A percentile compares a stretch with the other conserved stretches of the same genome.
Evolutionary conservation across 495 filamentous ascomycete genomes (phyloP).

Genomic region (Neurospora cerealis): DNA sequence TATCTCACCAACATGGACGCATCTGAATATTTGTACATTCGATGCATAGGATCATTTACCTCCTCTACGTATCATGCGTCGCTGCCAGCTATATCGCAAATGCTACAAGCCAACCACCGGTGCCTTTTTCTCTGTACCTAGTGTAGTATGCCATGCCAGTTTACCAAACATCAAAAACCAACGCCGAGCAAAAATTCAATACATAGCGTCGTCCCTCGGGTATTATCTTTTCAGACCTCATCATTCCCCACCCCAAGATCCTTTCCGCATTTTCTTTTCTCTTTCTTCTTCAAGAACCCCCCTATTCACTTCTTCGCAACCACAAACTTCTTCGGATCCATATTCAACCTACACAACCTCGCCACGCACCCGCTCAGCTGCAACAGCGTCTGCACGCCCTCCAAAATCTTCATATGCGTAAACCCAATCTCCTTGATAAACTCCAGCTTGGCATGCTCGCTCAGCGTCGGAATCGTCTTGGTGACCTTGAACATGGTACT

Average conservation of each 20-base stretch:
- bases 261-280: neutral
- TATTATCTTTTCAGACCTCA: neutral
- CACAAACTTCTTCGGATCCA: conserved; percentile 82
- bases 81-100: neutral
- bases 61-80: neutral
- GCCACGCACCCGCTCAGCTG: conserved; percentile 89
- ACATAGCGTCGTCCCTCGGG: neutral
- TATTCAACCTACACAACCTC: conserved; percentile 84
- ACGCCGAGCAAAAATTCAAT: neutral
- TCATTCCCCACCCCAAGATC: neutral
- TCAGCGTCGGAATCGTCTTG: conserved; percentile 81
- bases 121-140: neutral
- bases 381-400: conserved; percentile 89
- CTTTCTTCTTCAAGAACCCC: neutral
- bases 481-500: conserved; percentile 98
- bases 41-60: neutral
- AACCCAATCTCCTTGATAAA: conserved; percentile 99
- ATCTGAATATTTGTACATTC: neutral
- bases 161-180: neutral
- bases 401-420: conserved; percentile 96
- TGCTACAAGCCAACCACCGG: neutral
- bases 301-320: conserved; percentile 27
- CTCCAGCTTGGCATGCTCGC: conserved; percentile 87
- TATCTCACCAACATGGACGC: neutral
- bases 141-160: neutral